Evolutionary conservation across 495 filamentous ascomycete genomes (phyloP), one percentile per base, ranked within the genome.

Genomic region (Achaetomiella virescens): DNA sequence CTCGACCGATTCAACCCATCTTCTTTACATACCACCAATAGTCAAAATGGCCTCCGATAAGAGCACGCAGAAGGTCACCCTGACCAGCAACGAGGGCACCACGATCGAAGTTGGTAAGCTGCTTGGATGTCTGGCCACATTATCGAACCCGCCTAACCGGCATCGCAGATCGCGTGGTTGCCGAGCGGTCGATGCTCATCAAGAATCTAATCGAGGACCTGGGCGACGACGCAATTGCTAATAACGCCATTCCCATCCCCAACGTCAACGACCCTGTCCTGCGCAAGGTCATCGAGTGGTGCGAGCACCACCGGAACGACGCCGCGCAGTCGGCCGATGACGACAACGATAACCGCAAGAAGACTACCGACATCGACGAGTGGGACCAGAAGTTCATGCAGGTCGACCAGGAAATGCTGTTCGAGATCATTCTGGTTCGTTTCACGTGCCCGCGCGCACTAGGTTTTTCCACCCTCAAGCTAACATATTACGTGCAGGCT

Each of bases 331-430:
- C 83, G 38, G 77, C 82, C 50, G 89, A 92, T 48, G 93, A 98
- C 50, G 92, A 98, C 57, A 86, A 90, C 61, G 93, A 98, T 66
- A 87, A 81, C 36, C 89, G 95, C 59, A 96, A 96, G 80, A 96
- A 96, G 83, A 95, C 90, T 0, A 97, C 93, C 20, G 93, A 97
- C 49, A 98, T 98, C 64, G 93, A 97, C 38, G 93, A 98, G 74
- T 98, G 93, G 93, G 93, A 98, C 63, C 93, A 97, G 72, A 98
- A 98, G 70, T 98, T 97, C 70, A 98, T 97, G 93, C 93, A 97
- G 73, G 93, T 98, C 9, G 93, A 98, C 67, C 93, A 98, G 68
- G 93, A 98, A 74, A 96, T 98, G 93, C 82, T 98, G 1, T 98
- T 98, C 59, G 93, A 98, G 77, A 97, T 98, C 66, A 98, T 98